These are phyloP conservation scores for Rhodotorula sp. DNA, from an alignment of 1,284 basidiomycete species.

Conservation along the genomic window DNA sequence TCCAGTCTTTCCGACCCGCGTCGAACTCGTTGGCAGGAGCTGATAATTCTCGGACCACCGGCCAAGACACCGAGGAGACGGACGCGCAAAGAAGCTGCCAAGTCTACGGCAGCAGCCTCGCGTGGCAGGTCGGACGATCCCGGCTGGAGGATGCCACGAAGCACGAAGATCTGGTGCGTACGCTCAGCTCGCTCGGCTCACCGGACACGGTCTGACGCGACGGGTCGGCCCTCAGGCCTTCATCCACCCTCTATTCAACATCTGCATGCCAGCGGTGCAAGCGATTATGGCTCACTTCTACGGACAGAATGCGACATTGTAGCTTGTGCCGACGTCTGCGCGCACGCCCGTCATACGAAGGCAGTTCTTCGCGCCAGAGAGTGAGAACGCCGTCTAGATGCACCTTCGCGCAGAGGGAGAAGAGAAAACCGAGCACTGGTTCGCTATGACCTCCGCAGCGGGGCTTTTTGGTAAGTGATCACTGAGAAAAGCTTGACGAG, in stretches of 20 bases:
- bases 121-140: not conserved
- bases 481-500: too few relatives aligned
- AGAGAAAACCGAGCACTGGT: too few relatives aligned
- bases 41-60: too few relatives aligned
- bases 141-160: slow-evolving; percentile 18
- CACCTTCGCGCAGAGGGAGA: too few relatives aligned
- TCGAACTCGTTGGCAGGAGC: slow-evolving; percentile 9
- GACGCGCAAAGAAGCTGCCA: slow-evolving; percentile 28
- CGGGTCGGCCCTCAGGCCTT: slow-evolving; percentile 15
- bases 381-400: too few relatives aligned
- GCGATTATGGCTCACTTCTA: slow-evolving; percentile 36
- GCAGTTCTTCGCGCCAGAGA: not conserved
- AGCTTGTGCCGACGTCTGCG: not conserved
- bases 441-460: too few relatives aligned
- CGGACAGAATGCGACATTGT: slow-evolving; percentile 7
- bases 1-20: slow-evolving; percentile 53
- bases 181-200: not conserved
- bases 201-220: not conserved
- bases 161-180: slow-evolving; percentile 19
- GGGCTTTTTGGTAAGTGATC: too few relatives aligned
- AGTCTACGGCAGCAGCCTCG: slow-evolving; percentile 20
- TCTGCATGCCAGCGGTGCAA: slow-evolving; percentile 5
- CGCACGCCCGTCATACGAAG: not conserved
- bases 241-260: slow-evolving; percentile 41
- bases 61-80: slow-evolving; percentile 1